Evolutionary conservation across 441 rosid genomes (phyloP).

Genomic region (Gossypium lobatum): DNA sequence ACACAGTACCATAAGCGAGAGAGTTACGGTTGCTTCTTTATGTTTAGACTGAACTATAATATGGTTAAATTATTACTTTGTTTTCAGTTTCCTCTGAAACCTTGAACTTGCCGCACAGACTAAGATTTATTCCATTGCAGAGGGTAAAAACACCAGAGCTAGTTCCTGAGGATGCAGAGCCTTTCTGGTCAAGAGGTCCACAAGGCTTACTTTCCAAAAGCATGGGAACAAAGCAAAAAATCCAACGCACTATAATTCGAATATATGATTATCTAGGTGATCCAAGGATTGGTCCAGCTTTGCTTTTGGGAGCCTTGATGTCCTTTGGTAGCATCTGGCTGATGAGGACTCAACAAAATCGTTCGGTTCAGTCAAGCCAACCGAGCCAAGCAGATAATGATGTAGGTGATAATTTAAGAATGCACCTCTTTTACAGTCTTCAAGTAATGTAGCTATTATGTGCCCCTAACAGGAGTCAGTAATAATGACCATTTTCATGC

Average conservation of each 20-base stretch:
- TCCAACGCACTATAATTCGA: slow-evolving; percentile 27
- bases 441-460: neutral
- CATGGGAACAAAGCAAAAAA: slow-evolving; percentile 49
- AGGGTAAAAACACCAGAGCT: slow-evolving; percentile 82
- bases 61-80: neutral
- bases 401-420: slow-evolving; percentile 22
- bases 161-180: slow-evolving; percentile 71
- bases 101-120: slow-evolving; percentile 7
- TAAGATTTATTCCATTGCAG: slow-evolving; percentile 34
- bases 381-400: slow-evolving; percentile 24
- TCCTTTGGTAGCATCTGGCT: slow-evolving; percentile 69
- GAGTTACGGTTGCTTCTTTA: neutral
- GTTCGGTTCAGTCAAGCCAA: slow-evolving; percentile 29
- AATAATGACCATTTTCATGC: neutral
- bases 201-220: slow-evolving; percentile 47
- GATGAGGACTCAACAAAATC: slow-evolving; percentile 49
- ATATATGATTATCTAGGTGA: slow-evolving; percentile 52
- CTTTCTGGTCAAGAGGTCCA: slow-evolving; percentile 61
- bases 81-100: slow-evolving; percentile 2
- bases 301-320: slow-evolving; percentile 78
- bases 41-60: neutral
- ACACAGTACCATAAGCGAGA: neutral
- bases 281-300: slow-evolving; percentile 84
- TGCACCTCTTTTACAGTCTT: neutral
- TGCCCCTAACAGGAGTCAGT: neutral